phyloP scores from a whole-genome alignment of 805 yeast species.

The Candida boleticola region DNA sequence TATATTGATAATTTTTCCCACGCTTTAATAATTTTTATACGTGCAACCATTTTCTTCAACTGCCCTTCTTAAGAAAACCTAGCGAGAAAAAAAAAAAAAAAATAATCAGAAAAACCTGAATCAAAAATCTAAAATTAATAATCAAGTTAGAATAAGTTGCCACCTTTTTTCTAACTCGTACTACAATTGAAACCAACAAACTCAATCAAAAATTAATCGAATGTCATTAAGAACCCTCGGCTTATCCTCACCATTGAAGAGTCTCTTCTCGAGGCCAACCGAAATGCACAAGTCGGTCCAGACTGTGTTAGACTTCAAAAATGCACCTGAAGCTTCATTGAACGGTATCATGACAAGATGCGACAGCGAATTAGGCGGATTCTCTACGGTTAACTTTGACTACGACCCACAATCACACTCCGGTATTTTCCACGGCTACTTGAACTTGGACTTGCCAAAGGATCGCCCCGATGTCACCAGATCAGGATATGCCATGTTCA shows the following conservation, averaged over 20 bases:
- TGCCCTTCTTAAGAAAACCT: too few species aligned
- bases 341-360: conserved; percentile 56
- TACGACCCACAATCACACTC: conserved; percentile 30
- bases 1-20: too few species aligned
- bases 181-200: too few species aligned
- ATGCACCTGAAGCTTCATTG: conserved; percentile 43
- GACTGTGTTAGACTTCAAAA: conserved; percentile 57
- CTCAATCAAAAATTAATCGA: not conserved
- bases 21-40: too few species aligned
- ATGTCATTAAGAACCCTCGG: conserved; percentile 45
- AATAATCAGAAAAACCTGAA: too few species aligned
- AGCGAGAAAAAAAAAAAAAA: too few species aligned
- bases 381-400: conserved; percentile 58
- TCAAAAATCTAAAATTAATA: too few species aligned
- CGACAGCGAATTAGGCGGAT: conserved; percentile 79
- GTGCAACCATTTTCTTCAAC: too few species aligned
- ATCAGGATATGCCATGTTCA: conserved; percentile 82
- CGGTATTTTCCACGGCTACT: conserved; percentile 53
- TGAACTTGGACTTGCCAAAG: conserved; percentile 64
- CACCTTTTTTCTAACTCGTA: too few species aligned
- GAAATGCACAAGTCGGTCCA: conserved; percentile 27
- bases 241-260: conserved; percentile 33
- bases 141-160: too few species aligned
- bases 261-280: conserved; percentile 32
- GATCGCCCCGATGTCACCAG: conserved; percentile 61